Base-by-base conservation (phyloP, 129 eudicot species). In the Centrapalus pauciflorus region DNA sequence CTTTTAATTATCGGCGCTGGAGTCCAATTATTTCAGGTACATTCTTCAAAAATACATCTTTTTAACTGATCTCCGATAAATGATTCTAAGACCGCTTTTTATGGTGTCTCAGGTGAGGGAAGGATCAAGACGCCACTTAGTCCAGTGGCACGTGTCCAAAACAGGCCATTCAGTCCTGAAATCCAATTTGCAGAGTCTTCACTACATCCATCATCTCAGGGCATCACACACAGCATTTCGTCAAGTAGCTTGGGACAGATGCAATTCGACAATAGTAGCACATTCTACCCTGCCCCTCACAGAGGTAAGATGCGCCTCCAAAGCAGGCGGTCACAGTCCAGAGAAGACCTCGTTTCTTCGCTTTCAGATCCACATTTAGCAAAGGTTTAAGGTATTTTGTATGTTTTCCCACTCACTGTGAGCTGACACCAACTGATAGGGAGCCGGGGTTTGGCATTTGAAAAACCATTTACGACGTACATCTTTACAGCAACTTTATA, bases 301-400 rank as follows among this genome's bases (percentile, higher is more conserved):
- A 73, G 96, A 78, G 61, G 87, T 69, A 91, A 88, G 54, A 83
- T 79, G 87, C 82, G 84, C 27, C 89, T 92, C 16, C 98, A 92
- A 70, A 92, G 98, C 72, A 73, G 98, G 70, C 79, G 96, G 78
- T 92, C 98, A 12, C 95, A 88, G 48, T 92, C 98, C 55, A 83
- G 96, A 68, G 98, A 88, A 74, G 98, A 92, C 71, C 98, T 92
- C 17, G 79, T 35, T 66, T 79, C 86, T 70, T 88, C 96, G 2
- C 72, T 92, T 24, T 73, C 95, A 28, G 96, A 88, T 26, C 75
- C 87, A 13, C 89, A 81, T 74, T 50, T 85, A 76, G 74, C 50
- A 13, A 90, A 84, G 71, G 76, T 80, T 28, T 86, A 83, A 77
- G 21, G 33, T 7, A 26, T 26, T 13, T 26, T n/a, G 11, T n/a